Evolutionary conservation across 129 eudicot species (phyloP), one percentile per base, ranked within the genome.

Genomic region (Chrysanthemum seticuspe): DNA sequence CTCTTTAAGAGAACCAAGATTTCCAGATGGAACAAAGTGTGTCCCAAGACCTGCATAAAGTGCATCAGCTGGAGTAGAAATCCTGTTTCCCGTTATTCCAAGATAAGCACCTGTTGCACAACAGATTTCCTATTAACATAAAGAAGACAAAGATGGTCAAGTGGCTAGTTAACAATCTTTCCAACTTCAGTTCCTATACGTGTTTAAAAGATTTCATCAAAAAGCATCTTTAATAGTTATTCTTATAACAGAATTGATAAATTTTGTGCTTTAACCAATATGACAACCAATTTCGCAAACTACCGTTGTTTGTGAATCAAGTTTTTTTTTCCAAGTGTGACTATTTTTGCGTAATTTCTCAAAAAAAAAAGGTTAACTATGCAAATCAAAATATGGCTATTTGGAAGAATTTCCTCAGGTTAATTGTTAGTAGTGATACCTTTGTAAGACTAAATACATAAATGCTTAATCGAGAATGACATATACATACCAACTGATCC

Each of bases 31-130:
- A 31, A 94, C 87, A 71, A 84, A 94, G 63, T 94, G 98, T 23
- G 98, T 85, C 60, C 97, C 98, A 23, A 94, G 92, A 54, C 98
- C 97, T 63, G 78, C 98, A 69, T 72, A 94, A 61, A 94, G 86
- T 71, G 96, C 98, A 79, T 94, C 98, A 40, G 96, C 93, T 71
- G 97, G 93, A 9, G 86, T 87, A 67, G 98, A 83, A 15, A 94
- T 78, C 78, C 96, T 86, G 83, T 74, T 90, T 60, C 98, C 98
- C 2, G 97, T 94, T 85, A 94, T 75, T 79, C 97, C 98, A 83
- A 94, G 97, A 76, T 88, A 94, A 44, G 97, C 86, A 82, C 98
- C 98, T 94, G 88, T 40, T 73, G 29, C 80, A 69, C 36, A 72
- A 56, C 62, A 50, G 7, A 62, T 12, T 13, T 54, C 40, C 29